A percentile compares a stretch with the other conserved stretches of the same genome.
phyloP scores from a whole-genome alignment of 768 basidiomycete species.

The Tylopilus felleus region DNA sequence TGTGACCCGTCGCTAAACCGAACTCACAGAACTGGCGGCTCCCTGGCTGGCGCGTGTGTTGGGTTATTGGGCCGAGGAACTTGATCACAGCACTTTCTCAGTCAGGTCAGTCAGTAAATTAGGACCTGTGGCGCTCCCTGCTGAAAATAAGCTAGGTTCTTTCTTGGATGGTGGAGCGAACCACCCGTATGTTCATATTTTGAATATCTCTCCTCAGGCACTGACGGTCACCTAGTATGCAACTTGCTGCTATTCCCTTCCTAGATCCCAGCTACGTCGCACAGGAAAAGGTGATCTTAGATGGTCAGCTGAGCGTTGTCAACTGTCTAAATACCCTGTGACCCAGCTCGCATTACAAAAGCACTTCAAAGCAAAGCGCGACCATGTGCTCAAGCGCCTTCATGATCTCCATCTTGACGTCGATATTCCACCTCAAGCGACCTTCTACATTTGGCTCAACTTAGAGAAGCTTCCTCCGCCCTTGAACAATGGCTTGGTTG shows the following conservation, averaged over 20 bases:
- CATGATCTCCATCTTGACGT: slow-evolving; percentile 76
- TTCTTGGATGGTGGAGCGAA: slow-evolving; percentile 95
- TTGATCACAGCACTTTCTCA: slow-evolving; percentile 89
- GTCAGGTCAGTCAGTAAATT: slow-evolving; percentile 46
- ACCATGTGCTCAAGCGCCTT: slow-evolving; percentile 83
- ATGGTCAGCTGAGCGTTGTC: background rate
- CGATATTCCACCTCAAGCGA: slow-evolving; percentile 68
- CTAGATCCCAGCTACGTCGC: slow-evolving; percentile 68
- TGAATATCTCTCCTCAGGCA: background rate
- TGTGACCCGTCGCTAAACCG: background rate
- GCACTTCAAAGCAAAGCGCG: slow-evolving; percentile 89
- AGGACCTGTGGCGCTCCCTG: background rate
- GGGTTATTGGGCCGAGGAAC: slow-evolving; percentile 91
- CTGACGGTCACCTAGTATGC: slow-evolving; percentile 48
- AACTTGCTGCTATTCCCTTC: slow-evolving; percentile 83
- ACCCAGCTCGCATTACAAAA: slow-evolving; percentile 74
- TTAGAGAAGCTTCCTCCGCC: slow-evolving; percentile 76
- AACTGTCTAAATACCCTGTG: background rate
- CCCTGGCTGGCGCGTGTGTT: slow-evolving; percentile 92
- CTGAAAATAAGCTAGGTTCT: slow-evolving; percentile 45
- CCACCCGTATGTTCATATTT: slow-evolving; percentile 63
- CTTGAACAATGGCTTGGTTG: slow-evolving; percentile 81
- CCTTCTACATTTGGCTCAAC: slow-evolving; percentile 96
- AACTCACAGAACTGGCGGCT: slow-evolving; percentile 82
- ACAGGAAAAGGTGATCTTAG: slow-evolving; percentile 57